Percentiles rank a stretch among this genome's conserved stretches.
phyloP scores from a whole-genome alignment of 176 grass and related monocot genomes.

The Tillandsia leiboldiana region DNA sequence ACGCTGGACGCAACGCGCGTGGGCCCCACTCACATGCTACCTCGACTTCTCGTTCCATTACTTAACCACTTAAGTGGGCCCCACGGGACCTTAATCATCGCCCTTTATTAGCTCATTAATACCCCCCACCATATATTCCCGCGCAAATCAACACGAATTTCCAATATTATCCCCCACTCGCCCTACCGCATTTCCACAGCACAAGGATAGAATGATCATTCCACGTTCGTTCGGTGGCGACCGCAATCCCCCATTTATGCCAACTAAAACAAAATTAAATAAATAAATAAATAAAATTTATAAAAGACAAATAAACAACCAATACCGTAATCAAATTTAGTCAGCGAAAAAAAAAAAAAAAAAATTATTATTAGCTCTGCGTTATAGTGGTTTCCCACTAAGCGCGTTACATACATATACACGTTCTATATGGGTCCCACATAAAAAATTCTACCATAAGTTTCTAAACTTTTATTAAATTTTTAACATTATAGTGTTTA shows the following conservation, averaged over 20 bases:
- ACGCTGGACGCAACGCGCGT: neutral
- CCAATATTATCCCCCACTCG: neutral
- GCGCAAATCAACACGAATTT: too few relatives aligned
- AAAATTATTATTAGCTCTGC: neutral
- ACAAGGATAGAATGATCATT: constrained; percentile 15
- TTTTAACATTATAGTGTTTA: too few relatives aligned
- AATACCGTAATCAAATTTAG: neutral
- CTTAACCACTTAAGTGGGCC: neutral
- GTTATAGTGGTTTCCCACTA: constrained; percentile 38
- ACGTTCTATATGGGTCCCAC: constrained; percentile 33
- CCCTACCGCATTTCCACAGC: neutral
- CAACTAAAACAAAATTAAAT: neutral
- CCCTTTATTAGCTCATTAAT: neutral
- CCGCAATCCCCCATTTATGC: constrained; percentile 1
- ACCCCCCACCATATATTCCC: neutral
- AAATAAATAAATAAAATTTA: neutral
- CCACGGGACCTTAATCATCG: neutral
- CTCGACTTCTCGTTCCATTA: neutral
- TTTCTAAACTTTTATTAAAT: too few relatives aligned
- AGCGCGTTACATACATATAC: constrained; percentile 33
- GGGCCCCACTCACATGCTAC: neutral
- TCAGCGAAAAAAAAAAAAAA: neutral
- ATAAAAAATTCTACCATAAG: too few relatives aligned
- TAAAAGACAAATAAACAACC: neutral
- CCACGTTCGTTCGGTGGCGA: neutral